Evolutionary conservation across 345 rosid genomes (phyloP).

Genomic region (Sisymbrium irio): DNA sequence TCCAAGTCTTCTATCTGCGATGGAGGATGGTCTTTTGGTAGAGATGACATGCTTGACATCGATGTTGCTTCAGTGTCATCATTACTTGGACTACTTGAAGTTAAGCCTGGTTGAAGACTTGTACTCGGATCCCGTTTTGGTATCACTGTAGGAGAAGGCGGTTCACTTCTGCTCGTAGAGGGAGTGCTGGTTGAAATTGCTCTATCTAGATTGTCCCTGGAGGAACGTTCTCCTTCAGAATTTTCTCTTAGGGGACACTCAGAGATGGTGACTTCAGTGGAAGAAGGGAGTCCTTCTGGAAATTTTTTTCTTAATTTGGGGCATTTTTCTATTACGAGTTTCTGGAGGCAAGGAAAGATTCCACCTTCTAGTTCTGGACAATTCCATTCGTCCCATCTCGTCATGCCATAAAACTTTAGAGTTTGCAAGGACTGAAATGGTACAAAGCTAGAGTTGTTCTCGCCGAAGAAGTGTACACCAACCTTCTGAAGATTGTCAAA

Average conservation of each 20-base stretch:
- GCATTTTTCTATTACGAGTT: constrained; percentile 34
- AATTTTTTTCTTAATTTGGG: constrained; percentile 22
- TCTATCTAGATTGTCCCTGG: background rate
- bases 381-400: constrained; percentile 40
- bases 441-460: constrained; percentile 8
- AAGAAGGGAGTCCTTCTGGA: constrained; percentile 33
- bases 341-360: constrained; percentile 34
- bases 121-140: background rate
- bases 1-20: background rate
- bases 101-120: background rate
- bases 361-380: constrained; percentile 13
- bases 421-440: constrained; percentile 42
- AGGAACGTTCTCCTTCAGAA: background rate
- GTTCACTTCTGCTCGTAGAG: background rate
- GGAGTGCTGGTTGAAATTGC: background rate
- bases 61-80: constrained; percentile 21
- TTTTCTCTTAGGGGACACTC: constrained; percentile 26
- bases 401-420: constrained; percentile 33
- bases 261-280: constrained; percentile 26
- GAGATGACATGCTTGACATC: constrained; percentile 22
- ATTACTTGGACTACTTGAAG: constrained; percentile 23
- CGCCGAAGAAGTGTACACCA: constrained; percentile 38
- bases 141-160: background rate
- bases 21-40: constrained; percentile 1
- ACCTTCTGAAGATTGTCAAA: constrained; percentile 31